A percentile compares a stretch with the other conserved stretches of the same genome.
These are phyloP conservation scores for Raffaelea deltoideospora DNA, from an alignment of 2,329 filamentous ascomycete species.

Conservation along the genomic window DNA sequence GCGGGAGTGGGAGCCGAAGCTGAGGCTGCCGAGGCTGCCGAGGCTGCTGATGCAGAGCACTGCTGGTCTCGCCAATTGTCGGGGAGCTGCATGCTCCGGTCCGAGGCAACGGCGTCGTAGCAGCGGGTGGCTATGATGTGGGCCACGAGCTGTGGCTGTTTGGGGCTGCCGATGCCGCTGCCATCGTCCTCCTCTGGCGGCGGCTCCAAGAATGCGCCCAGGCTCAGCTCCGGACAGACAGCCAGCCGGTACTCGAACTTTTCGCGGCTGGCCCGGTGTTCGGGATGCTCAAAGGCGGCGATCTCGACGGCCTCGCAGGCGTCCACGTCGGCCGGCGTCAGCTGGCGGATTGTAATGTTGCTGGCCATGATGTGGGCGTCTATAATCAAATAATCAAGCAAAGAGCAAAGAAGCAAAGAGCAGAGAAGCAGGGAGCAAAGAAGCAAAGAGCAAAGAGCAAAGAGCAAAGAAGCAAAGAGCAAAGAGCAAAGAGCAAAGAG, in stretches of 20 bases:
- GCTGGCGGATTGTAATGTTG: slow-evolving; percentile 45
- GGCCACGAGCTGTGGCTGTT: slow-evolving; percentile 52
- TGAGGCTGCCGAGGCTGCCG: too few species aligned
- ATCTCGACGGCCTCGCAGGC: slow-evolving; percentile 41
- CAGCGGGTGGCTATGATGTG: slow-evolving; percentile 67
- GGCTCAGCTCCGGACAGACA: slow-evolving; percentile 58
- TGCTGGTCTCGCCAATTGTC: slow-evolving; percentile 48
- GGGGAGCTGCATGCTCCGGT: slow-evolving; percentile 63
- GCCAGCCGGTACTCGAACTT: slow-evolving; percentile 63
- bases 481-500: too few species aligned
- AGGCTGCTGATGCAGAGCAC: too few species aligned
- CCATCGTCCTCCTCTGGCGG: slow-evolving; percentile 23
- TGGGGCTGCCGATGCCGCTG: slow-evolving; percentile 39
- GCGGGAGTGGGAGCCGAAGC: slow-evolving; percentile 19
- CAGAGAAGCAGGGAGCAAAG: too few species aligned
- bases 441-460: too few species aligned
- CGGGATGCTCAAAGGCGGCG: slow-evolving; percentile 33
- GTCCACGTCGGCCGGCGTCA: slow-evolving; percentile 52
- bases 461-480: too few species aligned
- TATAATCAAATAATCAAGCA: too few species aligned
- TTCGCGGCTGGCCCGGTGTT: slow-evolving; percentile 34
- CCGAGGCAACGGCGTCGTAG: slow-evolving; percentile 46
- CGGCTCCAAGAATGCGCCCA: slow-evolving; percentile 50
- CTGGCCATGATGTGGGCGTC: too few species aligned
- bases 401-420: too few species aligned